phyloP scores from a whole-genome alignment of 139 green algal species.

The Coelastrella sp. region DNA sequence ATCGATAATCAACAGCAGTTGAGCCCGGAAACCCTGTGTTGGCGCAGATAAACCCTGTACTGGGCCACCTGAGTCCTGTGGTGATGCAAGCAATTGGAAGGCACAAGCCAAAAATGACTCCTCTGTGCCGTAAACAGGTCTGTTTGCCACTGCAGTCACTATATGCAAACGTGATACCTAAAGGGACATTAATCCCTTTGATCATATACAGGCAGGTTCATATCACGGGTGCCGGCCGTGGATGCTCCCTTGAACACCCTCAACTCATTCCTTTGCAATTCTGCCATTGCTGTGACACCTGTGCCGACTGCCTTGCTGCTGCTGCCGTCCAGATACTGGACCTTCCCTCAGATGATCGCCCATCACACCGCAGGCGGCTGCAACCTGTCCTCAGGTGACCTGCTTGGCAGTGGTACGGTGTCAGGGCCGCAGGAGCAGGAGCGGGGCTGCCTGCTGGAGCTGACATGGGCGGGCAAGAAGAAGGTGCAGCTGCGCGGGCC shows the following conservation, averaged over 20 bases:
- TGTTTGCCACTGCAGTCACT: no score
- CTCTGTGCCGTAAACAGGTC: no score
- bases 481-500: conserved; percentile 57
- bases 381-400: conserved; percentile 87
- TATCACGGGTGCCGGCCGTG: no score
- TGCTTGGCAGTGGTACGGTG: conserved; percentile 91
- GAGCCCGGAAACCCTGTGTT: no score
- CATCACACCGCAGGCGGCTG: conserved; percentile 94
- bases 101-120: no score
- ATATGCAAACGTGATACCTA: no score
- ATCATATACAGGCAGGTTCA: no score
- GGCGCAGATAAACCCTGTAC: no score
- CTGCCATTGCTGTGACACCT: not conserved
- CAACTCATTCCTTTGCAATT: no score
- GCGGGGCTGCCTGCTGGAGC: conserved; percentile 78
- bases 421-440: conserved; percentile 57
- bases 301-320: not conserved
- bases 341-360: conserved; percentile 91
- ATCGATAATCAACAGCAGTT: not conserved
- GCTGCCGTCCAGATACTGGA: conserved; percentile 84
- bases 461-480: conserved; percentile 65
- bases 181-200: no score
- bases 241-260: no score
- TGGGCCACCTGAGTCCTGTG: not conserved
- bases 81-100: not conserved